A percentile compares a stretch with the other conserved stretches of the same genome.
These are phyloP conservation scores for Mortierella hygrophila DNA, from an alignment of 192 early-diverging fungal species.

Conservation along the genomic window DNA sequence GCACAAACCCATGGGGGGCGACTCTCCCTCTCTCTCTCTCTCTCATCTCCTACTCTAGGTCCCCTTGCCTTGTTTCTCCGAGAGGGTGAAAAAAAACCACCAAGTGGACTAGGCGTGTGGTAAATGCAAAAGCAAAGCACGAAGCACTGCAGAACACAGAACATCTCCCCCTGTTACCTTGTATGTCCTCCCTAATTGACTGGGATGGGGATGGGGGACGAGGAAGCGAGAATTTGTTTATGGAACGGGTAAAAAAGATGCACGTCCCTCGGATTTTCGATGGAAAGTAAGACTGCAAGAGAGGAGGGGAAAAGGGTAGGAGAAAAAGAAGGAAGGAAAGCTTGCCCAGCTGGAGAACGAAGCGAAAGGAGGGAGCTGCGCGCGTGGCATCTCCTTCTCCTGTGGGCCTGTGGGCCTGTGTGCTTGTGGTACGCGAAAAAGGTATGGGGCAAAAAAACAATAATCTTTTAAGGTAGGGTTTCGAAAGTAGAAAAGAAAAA, in stretches of 20 bases:
- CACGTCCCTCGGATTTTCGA: not conserved
- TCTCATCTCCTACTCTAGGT: no score
- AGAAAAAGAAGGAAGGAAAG: not conserved
- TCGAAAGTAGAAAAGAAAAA: not conserved
- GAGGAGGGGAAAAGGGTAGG: not conserved
- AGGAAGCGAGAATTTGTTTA: not conserved
- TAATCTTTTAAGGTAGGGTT: not conserved
- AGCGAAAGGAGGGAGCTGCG: not conserved
- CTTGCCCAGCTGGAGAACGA: not conserved
- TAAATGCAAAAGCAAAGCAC: not conserved
- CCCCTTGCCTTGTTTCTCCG: not conserved
- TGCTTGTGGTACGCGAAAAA: not conserved
- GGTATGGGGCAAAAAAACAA: not conserved
- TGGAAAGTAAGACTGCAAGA: not conserved
- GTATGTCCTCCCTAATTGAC: not conserved
- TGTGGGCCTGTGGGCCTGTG: not conserved
- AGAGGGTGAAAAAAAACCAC: not conserved
- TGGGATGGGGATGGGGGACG: not conserved
- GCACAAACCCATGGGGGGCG: no score
- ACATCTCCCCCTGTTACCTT: not conserved
- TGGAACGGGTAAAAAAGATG: conserved; percentile 6
- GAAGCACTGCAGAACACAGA: no score
- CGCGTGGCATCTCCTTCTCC: not conserved
- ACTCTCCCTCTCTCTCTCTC: no score
- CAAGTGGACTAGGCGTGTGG: not conserved